Base-by-base conservation (phyloP, 2,329 filamentous ascomycete species). In the Zymoseptoria passerinii region DNA sequence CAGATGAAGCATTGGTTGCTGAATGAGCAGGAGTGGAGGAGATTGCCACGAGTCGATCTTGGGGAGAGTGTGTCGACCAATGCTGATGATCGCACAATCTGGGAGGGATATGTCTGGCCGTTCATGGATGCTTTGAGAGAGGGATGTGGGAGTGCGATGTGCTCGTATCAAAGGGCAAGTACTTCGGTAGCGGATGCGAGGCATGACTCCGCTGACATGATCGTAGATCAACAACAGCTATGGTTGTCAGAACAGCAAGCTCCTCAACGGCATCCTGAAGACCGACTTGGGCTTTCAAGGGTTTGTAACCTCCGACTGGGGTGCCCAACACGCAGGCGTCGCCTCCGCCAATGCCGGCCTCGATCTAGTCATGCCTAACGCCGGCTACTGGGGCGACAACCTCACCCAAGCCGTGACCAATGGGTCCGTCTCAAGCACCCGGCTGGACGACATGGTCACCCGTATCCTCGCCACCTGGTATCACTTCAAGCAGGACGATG, bases 211-310 rank as follows among this genome's bases (percentile, higher is more conserved):
- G 4, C 35, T 87, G 55, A 51, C 13, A 1, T 44, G 2, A 29
- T 7, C 35, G 35, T 16, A 44, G 35, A 44, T 59, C 49, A 88
- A 89, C 66, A 83, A 84, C 54, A 85, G 83, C 0, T 83, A 86
- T 53, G 78, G 80, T 4, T 88, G 68, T 57, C 63, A 70, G 58
- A 89, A 89, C 67, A 83, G 81, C 59, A 84, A 84, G 68, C 73
- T 86, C 5, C 76, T 87, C 52, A 89, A 88, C 62, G 83, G 82
- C 0, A 77, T 89, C 4, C 73, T 89, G 10, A 90, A 89, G 66
- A 84, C 86, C 48, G 87, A 90, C 71, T 77, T 89, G 48, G 84
- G 83, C 0, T 89, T 89, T 62, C 84, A 88, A 65, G 87, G 87
- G 67, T 84, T 73, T 64, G 81, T 88, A 28, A 83, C 88, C 77